These are phyloP conservation scores for Saprolegnia diclina DNA, from an alignment of 352 stramenopile genomes.

Conservation along the genomic window DNA sequence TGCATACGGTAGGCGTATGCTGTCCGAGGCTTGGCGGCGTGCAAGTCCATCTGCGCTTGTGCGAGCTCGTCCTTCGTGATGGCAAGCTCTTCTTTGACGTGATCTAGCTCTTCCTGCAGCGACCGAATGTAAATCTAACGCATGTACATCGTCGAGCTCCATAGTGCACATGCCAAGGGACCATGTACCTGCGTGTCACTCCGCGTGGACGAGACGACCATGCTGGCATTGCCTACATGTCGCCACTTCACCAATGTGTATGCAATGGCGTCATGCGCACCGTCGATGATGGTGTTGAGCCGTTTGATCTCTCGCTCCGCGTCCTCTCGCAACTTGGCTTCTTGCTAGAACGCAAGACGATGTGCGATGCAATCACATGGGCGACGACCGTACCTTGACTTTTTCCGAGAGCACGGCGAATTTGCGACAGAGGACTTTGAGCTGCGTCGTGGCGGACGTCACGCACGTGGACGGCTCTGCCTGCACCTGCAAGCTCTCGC, in stretches of 20 bases:
- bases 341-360: slow-evolving; percentile 38
- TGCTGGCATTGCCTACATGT: slow-evolving; percentile 28
- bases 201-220: slow-evolving; percentile 48
- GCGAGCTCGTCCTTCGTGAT: slow-evolving; percentile 60
- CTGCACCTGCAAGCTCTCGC: slow-evolving; percentile 24
- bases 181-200: slow-evolving; percentile 43
- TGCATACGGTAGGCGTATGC: slow-evolving; percentile 15
- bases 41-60: slow-evolving; percentile 52
- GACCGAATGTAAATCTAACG: slow-evolving; percentile 14
- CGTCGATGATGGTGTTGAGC: slow-evolving; percentile 57
- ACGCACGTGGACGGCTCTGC: slow-evolving; percentile 8
- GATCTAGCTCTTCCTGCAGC: slow-evolving; percentile 9
- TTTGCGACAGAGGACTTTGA: slow-evolving; percentile 78
- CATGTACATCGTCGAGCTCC: neutral
- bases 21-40: slow-evolving; percentile 30
- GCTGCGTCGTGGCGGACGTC: slow-evolving; percentile 49
- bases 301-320: slow-evolving; percentile 66
- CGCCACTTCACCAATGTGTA: neutral
- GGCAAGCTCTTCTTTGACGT: slow-evolving; percentile 37
- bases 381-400: slow-evolving; percentile 51
- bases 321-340: slow-evolving; percentile 63
- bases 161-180: neutral
- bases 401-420: slow-evolving; percentile 78
- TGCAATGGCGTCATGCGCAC: slow-evolving; percentile 1
- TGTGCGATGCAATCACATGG: neutral